Evolutionary conservation across 225 moss, liverwort and hornwort genomes (phyloP), one percentile per base, ranked within the genome.

Genomic region (Lunularia cruciata): DNA sequence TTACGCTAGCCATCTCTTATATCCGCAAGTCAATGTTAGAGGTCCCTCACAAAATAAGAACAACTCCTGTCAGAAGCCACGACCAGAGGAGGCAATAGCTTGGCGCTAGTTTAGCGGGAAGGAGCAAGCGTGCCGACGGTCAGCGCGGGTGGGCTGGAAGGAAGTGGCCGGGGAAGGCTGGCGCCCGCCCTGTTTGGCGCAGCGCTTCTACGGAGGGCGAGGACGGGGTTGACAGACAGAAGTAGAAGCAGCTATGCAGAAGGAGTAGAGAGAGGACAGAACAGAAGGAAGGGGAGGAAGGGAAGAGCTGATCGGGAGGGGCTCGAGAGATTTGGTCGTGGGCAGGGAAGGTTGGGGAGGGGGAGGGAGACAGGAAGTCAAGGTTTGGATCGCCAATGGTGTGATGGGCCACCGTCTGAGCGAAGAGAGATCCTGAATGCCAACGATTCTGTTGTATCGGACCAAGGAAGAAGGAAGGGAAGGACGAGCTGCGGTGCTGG

Each of bases 311-410:
- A 36, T 3, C 22, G 45, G 67, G 16, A 9, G 33, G 31, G 12
- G 47, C 30, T 8, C 28, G 20, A 20, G 48, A 36, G 13, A 47
- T 33, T 26, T 55, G 51, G 69, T 26, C 30, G 18, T 26, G 8
- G 54, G 39, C 8, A 38, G 38, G 63, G 38, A 28, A 7, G 38
- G 33, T 27, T 18, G 18, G 60, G 35, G 63, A 23, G 20, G 20
- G 63, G 63, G 13, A 38, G 38, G 63, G 38, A 28, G 26, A 7
- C n/a, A n/a, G 31, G n/a, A 61, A 31, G 1, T 19, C n/a, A 18
- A 22, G 33, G 59, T 59, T 37, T 2, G 59, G 59, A 59, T 59
- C 36, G 59, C 37, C n/a, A 43, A 59, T 59, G 59, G 35, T 36
- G n/a, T 20, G 59, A 59, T 59, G 59, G n/a, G 37, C 36, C 35